Conservation (phyloP, 164 flowering plant genomes). For the Stephania japonica region DNA sequence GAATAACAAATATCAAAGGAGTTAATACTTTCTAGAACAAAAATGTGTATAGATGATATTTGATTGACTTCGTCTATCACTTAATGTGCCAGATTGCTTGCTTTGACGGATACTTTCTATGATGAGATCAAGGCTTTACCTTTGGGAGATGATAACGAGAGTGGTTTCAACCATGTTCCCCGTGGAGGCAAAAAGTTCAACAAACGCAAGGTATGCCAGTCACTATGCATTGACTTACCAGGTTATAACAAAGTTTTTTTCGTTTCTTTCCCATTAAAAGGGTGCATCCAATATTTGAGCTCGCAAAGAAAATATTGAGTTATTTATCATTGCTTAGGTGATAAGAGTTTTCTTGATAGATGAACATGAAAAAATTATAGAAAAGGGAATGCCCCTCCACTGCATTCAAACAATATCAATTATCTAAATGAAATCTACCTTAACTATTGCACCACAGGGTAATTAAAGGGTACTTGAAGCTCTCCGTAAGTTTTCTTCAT, state of each 20-base stretch:
- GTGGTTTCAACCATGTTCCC: slow-evolving; percentile 19
- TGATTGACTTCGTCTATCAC: slow-evolving; percentile 3
- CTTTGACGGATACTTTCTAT: slow-evolving; percentile 58
- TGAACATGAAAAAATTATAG: too few relatives aligned
- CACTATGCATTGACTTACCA: neutral
- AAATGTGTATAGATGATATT: neutral
- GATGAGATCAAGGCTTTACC: slow-evolving; percentile 64
- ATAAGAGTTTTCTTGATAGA: too few relatives aligned
- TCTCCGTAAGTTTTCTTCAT: too few relatives aligned
- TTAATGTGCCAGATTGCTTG: slow-evolving; percentile 51
- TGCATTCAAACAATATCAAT: neutral
- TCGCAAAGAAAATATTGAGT: too few relatives aligned
- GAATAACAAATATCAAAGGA: neutral
- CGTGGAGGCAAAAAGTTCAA: slow-evolving; percentile 34
- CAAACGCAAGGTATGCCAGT: slow-evolving; percentile 61
- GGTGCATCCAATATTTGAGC: too few relatives aligned
- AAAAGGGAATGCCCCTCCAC: neutral
- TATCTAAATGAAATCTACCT: neutral
- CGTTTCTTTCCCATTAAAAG: too few relatives aligned
- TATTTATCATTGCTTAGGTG: too few relatives aligned
- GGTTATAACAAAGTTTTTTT: neutral
- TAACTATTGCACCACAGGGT: neutral
- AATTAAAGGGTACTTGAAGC: too few relatives aligned
- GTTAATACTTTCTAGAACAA: neutral
- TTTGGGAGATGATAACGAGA: slow-evolving; percentile 31